phyloP scores from a whole-genome alignment of 2,329 filamentous ascomycete genomes.

The Diplocarpon rosae region DNA sequence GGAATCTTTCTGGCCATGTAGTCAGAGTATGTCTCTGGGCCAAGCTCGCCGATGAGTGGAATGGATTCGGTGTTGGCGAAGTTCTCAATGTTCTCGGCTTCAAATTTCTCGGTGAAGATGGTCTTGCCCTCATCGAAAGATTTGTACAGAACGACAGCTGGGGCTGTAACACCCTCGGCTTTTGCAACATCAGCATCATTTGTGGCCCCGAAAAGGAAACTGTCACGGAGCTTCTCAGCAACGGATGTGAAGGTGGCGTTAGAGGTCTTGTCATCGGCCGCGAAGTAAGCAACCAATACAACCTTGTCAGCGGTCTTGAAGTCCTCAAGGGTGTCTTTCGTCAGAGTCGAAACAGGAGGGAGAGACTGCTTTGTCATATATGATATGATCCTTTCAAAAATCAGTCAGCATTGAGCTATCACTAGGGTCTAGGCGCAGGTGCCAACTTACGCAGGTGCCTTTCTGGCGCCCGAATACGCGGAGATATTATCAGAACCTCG shows the following conservation, averaged over 20 bases:
- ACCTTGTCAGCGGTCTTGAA: slow-evolving; percentile 99
- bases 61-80: slow-evolving; percentile 81
- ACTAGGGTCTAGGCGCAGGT: background rate
- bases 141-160: slow-evolving; percentile 91
- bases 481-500: slow-evolving; percentile 71
- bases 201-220: slow-evolving; percentile 83
- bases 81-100: slow-evolving; percentile 63
- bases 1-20: slow-evolving; percentile 93
- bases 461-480: slow-evolving; percentile 81
- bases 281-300: slow-evolving; percentile 82
- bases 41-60: slow-evolving; percentile 88
- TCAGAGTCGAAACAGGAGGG: slow-evolving; percentile 77
- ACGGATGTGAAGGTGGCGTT: slow-evolving; percentile 68
- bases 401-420: slow-evolving; percentile 5
- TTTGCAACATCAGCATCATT: slow-evolving; percentile 76
- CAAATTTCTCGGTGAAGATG: slow-evolving; percentile 71
- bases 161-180: slow-evolving; percentile 79
- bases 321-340: slow-evolving; percentile 74
- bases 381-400: slow-evolving; percentile 44
- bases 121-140: slow-evolving; percentile 94
- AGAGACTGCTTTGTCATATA: slow-evolving; percentile 99
- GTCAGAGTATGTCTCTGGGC: slow-evolving; percentile 87
- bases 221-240: slow-evolving; percentile 71
- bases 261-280: slow-evolving; percentile 67
- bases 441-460: slow-evolving; percentile 58